Evolutionary conservation across 768 basidiomycete genomes (phyloP), one percentile per base, ranked within the genome.

Genomic region (Stropharia rugosoannulata): DNA sequence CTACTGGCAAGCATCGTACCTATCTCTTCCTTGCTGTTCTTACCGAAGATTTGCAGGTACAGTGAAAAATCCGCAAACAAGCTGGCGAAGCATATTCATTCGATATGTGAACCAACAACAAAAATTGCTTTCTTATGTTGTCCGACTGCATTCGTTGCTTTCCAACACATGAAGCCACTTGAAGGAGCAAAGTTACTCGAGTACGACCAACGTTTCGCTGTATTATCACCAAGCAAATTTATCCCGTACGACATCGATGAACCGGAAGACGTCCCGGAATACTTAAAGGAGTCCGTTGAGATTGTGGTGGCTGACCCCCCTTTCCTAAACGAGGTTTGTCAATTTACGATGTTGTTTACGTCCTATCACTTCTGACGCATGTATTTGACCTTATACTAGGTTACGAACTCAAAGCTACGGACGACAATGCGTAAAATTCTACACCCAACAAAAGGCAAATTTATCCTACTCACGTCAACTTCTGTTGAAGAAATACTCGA

Each of bases 141-240:
- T 58, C 78, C 78, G 18, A 80, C 78, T 2, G 74, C 66, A 2
- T 80, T 75, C 40, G 77, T 80, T n/a, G 77, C 75, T 2, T 79
- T 77, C 62, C 76, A 79, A 49, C 73, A 78, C 56, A 66, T 60
- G 15, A 68, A 72, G 27, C 70, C 63, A 7, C 68, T 72, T 7
- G 53, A 64, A 3, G 66, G 65, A 13, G 72, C 77, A 12, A 57
- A 61, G 7, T 65, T 80, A 19, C 67, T 80, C 13, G 78, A 79
- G 60, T 68, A 70, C 45, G 78, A 80, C 48, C 69, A 73, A 29
- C 71, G 78, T 1, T 79, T 79, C 57, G 65, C 64, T 18, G 69
- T 77, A 4, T 68, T 79, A 15, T 66, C 75, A 2, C 73, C 75
- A 0, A 66, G 56, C 35, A 68, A 76, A 39, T 78, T 72, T 57